Conservation (phyloP, 2,329 filamentous ascomycete genomes). For the Akanthomyces lecanii region DNA sequence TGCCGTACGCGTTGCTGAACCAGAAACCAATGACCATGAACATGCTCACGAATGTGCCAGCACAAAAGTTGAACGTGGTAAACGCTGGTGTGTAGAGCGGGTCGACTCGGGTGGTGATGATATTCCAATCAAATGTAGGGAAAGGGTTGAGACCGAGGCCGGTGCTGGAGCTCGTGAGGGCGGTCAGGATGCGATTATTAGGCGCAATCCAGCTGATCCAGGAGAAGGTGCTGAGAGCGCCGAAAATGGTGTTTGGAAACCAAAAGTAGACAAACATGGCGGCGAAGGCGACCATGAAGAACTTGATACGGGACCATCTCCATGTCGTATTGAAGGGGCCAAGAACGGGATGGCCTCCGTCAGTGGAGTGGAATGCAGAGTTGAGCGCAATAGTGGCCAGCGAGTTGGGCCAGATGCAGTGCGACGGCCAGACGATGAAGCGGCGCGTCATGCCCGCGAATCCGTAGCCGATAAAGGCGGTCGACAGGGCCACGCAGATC, state of each 20-base stretch:
- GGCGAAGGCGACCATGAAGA: slow-evolving; percentile 41
- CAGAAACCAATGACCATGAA: slow-evolving; percentile 30
- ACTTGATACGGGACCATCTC: slow-evolving; percentile 41
- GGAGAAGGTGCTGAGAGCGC: slow-evolving; percentile 43
- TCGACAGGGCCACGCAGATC: slow-evolving; percentile 45
- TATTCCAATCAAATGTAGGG: slow-evolving; percentile 43
- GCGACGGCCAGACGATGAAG: slow-evolving; percentile 49
- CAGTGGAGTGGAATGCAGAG: slow-evolving; percentile 24
- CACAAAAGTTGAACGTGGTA: slow-evolving; percentile 32
- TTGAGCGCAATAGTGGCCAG: slow-evolving; percentile 30
- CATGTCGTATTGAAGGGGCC: slow-evolving; percentile 36
- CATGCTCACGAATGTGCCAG: slow-evolving; percentile 28
- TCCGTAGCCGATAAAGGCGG: slow-evolving; percentile 54
- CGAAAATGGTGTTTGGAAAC: slow-evolving; percentile 50
- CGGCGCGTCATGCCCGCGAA: slow-evolving; percentile 46
- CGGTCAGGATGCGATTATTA: slow-evolving; percentile 33
- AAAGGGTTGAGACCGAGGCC: slow-evolving; percentile 39
- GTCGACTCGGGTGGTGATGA: slow-evolving; percentile 29
- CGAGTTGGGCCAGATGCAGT: slow-evolving; percentile 33
- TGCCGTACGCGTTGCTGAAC: slow-evolving; percentile 33
- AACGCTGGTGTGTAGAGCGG: slow-evolving; percentile 38
- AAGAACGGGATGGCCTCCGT: slow-evolving; percentile 23
- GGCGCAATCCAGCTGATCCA: slow-evolving; percentile 54
- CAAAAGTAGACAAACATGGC: slow-evolving; percentile 52
- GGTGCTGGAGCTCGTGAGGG: slow-evolving; percentile 33